A percentile compares a stretch with the other conserved stretches of the same genome.
Conservation (phyloP, 139 green algal species). For the Medakamo hakoo region DNA sequence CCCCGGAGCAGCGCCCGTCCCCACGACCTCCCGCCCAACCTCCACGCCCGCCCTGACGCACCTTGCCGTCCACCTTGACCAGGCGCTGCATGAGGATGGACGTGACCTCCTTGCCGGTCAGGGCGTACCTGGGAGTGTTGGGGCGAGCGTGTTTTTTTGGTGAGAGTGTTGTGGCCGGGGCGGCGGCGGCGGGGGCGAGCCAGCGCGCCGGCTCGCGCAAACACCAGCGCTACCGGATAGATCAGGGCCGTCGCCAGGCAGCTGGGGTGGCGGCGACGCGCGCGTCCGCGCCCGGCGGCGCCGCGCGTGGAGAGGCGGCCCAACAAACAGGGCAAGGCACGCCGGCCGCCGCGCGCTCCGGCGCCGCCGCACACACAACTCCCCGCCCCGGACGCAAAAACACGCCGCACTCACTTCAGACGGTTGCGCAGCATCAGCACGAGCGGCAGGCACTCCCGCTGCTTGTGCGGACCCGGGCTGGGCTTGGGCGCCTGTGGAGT, state of each 20-base stretch:
- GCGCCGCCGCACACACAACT: too few relatives aligned
- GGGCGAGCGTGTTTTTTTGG: not conserved
- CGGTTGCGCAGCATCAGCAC: slow-evolving; percentile 93
- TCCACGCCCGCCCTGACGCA: too few relatives aligned
- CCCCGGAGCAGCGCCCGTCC: too few relatives aligned
- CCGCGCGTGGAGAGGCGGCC: too few relatives aligned
- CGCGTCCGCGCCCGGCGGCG: too few relatives aligned
- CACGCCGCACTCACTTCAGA: slow-evolving; percentile 78
- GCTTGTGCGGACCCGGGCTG: slow-evolving; percentile 88
- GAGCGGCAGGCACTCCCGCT: slow-evolving; percentile 93
- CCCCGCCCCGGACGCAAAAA: not conserved
- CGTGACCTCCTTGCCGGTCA: slow-evolving; percentile 90
- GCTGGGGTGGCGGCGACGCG: too few relatives aligned
- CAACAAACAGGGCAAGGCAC: too few relatives aligned
- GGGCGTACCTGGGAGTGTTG: slow-evolving; percentile 66
- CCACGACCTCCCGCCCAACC: too few relatives aligned
- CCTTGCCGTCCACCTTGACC: slow-evolving; percentile 95
- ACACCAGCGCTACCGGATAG: not conserved
- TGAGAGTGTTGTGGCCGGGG: not conserved
- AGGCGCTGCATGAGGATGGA: slow-evolving; percentile 95
- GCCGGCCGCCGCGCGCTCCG: too few relatives aligned
- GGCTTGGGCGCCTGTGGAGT: slow-evolving; percentile 92
- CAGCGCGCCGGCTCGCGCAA: not conserved
- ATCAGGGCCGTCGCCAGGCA: too few relatives aligned
- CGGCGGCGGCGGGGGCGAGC: not conserved